A percentile compares a stretch with the other conserved stretches of the same genome.
Conservation (phyloP, 805 yeast genomes). For the Candida suzukii region DNA sequence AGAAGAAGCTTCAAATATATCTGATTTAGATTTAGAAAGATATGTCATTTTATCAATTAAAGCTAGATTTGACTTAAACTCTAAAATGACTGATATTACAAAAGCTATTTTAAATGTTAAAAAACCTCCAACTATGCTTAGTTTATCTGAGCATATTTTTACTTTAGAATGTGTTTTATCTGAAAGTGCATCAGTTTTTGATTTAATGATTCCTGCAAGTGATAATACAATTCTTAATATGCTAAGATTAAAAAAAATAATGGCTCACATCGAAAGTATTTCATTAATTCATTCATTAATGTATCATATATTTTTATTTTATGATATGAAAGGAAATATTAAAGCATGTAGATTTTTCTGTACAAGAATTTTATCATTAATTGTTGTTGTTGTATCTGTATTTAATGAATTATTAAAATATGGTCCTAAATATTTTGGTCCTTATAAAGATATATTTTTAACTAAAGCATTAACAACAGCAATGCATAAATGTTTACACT, state of each 20-base stretch:
- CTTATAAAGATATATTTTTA: slow-evolving; percentile 31
- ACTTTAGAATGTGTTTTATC: slow-evolving; percentile 30
- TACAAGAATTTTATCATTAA: slow-evolving; percentile 25
- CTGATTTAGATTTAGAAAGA: slow-evolving; percentile 34
- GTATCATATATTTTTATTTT: slow-evolving; percentile 35
- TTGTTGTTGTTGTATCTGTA: slow-evolving; percentile 28
- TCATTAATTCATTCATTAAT: slow-evolving; percentile 32
- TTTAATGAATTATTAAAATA: slow-evolving; percentile 29
- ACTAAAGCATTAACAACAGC: slow-evolving; percentile 30
- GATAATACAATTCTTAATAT: slow-evolving; percentile 14
- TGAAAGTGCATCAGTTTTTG: not conserved
- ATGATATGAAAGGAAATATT: slow-evolving; percentile 25
- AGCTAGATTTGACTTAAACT: slow-evolving; percentile 24
- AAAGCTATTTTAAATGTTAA: slow-evolving; percentile 33
- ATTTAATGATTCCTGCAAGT: slow-evolving; percentile 17
- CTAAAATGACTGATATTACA: slow-evolving; percentile 26
- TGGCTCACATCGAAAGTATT: slow-evolving; percentile 17
- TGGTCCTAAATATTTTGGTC: slow-evolving; percentile 20
- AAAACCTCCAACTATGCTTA: slow-evolving; percentile 28
- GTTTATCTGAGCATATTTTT: slow-evolving; percentile 27
- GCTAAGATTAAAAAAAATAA: slow-evolving; percentile 14
- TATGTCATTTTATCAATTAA: slow-evolving; percentile 28
- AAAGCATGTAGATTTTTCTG: slow-evolving; percentile 31
- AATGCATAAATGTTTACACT: slow-evolving; percentile 31
- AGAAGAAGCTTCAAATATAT: slow-evolving; percentile 26